Conservation (phyloP, 2,329 filamentous ascomycete species). For the Penicillium polonicum region DNA sequence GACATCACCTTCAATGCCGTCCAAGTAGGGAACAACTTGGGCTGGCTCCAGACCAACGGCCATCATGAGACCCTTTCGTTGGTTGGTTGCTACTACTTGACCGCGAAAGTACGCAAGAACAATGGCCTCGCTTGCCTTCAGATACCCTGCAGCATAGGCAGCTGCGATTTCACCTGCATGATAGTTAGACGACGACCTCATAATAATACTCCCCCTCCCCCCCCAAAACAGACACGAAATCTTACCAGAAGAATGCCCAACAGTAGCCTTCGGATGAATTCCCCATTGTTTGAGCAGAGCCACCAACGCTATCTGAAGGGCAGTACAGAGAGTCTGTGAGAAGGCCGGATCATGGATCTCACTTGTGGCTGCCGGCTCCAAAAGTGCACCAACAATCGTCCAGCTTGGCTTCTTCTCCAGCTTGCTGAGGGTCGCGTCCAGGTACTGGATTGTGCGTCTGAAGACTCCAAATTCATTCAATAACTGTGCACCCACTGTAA, state of each 20-base stretch:
- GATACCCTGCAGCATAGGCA: slow-evolving; percentile 25
- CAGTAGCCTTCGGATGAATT: slow-evolving; percentile 20
- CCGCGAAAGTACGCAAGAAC: slow-evolving; percentile 28
- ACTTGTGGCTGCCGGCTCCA: slow-evolving; percentile 11
- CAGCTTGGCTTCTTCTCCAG: not conserved
- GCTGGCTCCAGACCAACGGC: slow-evolving; percentile 26
- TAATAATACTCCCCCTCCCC: no score
- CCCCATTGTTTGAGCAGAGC: slow-evolving; percentile 22
- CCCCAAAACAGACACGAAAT: no score
- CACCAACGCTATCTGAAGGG: slow-evolving; percentile 31
- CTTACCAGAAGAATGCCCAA: slow-evolving; percentile 30
- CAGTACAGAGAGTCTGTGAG: slow-evolving; percentile 31
- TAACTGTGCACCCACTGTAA: no score
- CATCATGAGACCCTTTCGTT: slow-evolving; percentile 30
- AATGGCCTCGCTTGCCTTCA: slow-evolving; percentile 10
- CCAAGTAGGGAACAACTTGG: not conserved
- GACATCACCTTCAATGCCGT: not conserved
- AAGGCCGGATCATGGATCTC: slow-evolving; percentile 22
- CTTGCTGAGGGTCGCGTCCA: slow-evolving; percentile 5
- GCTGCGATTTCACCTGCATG: slow-evolving; percentile 28
- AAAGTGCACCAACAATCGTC: slow-evolving; percentile 7
- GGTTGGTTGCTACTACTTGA: slow-evolving; percentile 2
- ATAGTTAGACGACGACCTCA: no score
- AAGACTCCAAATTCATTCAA: slow-evolving; percentile 11
- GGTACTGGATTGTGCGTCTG: slow-evolving; percentile 9